These are phyloP conservation scores for Penicillium verrucosum DNA, from an alignment of 2,329 filamentous ascomycete species.

Conservation along the genomic window DNA sequence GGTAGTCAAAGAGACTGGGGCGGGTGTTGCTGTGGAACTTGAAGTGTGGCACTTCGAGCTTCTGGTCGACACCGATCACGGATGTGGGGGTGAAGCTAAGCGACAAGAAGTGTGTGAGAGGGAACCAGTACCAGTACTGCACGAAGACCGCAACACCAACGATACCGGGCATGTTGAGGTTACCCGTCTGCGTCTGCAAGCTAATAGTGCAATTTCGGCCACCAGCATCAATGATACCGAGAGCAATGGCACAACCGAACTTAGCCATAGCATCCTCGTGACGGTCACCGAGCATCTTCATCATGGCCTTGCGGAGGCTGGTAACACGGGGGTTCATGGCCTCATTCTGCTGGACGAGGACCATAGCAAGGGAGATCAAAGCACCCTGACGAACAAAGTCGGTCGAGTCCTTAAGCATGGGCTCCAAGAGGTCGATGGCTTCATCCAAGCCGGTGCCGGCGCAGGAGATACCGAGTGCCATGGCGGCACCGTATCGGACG, in stretches of 20 bases:
- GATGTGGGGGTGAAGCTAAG: constrained; percentile 95
- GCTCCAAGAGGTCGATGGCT: constrained; percentile 92
- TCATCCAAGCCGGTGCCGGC: constrained; percentile 94
- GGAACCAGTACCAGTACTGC: constrained; percentile 99
- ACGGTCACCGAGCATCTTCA: constrained; percentile 89
- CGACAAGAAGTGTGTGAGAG: constrained; percentile 93
- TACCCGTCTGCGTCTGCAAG: constrained; percentile 94
- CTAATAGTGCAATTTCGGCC: constrained; percentile 98
- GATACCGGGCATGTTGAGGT: constrained; percentile 97
- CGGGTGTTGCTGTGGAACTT: constrained; percentile 94
- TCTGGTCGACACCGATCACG: constrained; percentile 89
- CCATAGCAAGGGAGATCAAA: constrained; percentile 91
- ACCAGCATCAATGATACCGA: constrained; percentile 96
- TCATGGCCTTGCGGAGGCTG: constrained; percentile 84
- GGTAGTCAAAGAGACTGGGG: constrained; percentile 95
- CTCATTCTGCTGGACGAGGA: constrained; percentile 99
- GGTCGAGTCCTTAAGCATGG: constrained; percentile 98
- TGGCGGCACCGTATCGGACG: constrained; percentile 93
- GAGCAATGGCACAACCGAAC: constrained; percentile 87
- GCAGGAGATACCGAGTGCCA: constrained; percentile 97
- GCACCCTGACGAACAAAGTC: constrained; percentile 98
- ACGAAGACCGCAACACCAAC: constrained; percentile 98
- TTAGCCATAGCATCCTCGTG: constrained; percentile 99
- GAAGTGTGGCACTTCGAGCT: constrained; percentile 88
- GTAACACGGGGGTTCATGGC: constrained; percentile 96